Percentiles rank a stretch among this genome's conserved stretches.
Conservation (phyloP, 441 rosid species). For the Erysimum cheiri region DNA sequence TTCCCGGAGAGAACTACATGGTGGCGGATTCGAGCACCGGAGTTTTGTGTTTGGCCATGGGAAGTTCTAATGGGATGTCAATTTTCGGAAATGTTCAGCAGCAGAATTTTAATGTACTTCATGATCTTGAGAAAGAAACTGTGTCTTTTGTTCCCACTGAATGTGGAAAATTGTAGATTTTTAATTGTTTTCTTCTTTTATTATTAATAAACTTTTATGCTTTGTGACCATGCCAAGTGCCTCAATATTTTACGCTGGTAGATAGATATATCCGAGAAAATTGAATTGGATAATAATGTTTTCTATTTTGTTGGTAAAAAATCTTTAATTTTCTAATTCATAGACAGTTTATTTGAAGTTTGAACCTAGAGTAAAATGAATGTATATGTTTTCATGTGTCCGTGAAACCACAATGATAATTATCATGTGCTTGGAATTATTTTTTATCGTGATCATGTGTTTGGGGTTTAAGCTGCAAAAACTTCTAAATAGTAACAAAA, state of each 20-base stretch:
- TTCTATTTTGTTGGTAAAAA: not conserved
- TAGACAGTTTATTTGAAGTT: not conserved
- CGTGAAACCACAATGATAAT: not conserved
- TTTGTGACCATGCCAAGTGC: slow-evolving; percentile 13
- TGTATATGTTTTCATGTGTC: not conserved
- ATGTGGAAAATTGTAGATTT: slow-evolving; percentile 58
- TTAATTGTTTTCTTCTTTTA: slow-evolving; percentile 27
- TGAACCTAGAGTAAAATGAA: not conserved
- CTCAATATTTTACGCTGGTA: not conserved
- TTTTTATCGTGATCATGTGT: not conserved
- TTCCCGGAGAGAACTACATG: slow-evolving; percentile 86
- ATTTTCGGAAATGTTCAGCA: slow-evolving; percentile 93
- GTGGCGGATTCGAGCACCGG: slow-evolving; percentile 65
- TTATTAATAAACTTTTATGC: slow-evolving; percentile 26
- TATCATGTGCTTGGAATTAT: not conserved
- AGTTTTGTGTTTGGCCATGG: slow-evolving; percentile 86
- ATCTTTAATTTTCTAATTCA: not conserved
- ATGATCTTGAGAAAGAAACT: slow-evolving; percentile 74
- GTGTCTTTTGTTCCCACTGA: slow-evolving; percentile 71
- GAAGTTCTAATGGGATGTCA: slow-evolving; percentile 77
- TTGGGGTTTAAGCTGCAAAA: not conserved
- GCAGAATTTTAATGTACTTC: slow-evolving; percentile 73
- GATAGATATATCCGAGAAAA: not conserved
- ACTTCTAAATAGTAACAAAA: not conserved
- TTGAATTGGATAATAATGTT: not conserved